Evolutionary conservation across 768 basidiomycete species (phyloP).

Genomic region (Podaxis sp.): DNA sequence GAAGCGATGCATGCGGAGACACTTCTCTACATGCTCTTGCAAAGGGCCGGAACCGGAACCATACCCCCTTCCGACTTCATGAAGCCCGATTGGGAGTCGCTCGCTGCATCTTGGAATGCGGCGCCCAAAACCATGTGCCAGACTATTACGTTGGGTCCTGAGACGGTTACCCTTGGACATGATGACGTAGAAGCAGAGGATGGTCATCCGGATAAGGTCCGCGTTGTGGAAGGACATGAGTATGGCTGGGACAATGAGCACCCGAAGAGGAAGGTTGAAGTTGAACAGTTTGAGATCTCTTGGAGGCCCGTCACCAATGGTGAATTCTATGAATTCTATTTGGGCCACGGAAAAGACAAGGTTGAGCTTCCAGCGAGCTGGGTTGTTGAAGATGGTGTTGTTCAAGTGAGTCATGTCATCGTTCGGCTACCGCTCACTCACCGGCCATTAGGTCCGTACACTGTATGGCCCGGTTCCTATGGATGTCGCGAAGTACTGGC

Average conservation of each 20-base stretch:
- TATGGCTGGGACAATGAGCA: constrained; percentile 97
- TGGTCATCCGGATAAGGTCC: constrained; percentile 21
- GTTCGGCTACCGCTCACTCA: neutral
- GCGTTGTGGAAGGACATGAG: constrained; percentile 50
- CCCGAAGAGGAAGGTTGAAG: constrained; percentile 55
- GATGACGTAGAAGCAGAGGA: constrained; percentile 80
- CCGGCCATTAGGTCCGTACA: constrained; percentile 60
- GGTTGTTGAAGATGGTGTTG: constrained; percentile 48
- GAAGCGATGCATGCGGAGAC: constrained; percentile 92
- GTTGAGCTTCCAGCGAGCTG: constrained; percentile 69
- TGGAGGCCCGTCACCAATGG: constrained; percentile 88
- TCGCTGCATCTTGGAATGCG: constrained; percentile 45
- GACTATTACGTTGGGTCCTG: constrained; percentile 56
- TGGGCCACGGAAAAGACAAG: constrained; percentile 35
- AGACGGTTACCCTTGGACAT: constrained; percentile 66
- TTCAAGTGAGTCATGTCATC: constrained; percentile 35
- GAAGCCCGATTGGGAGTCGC: constrained; percentile 63
- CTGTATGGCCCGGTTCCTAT: constrained; percentile 83
- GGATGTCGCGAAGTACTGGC: constrained; percentile 79
- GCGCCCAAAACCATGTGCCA: constrained; percentile 35
- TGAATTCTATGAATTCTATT: constrained; percentile 72
- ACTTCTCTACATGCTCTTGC: constrained; percentile 90
- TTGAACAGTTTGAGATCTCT: constrained; percentile 71
- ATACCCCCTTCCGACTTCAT: constrained; percentile 74
- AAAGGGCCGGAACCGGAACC: constrained; percentile 73